Evolutionary conservation across 225 moss, liverwort and hornwort species (phyloP), one percentile per base, ranked within the genome.

Genomic region (Marchantia paleacea): DNA sequence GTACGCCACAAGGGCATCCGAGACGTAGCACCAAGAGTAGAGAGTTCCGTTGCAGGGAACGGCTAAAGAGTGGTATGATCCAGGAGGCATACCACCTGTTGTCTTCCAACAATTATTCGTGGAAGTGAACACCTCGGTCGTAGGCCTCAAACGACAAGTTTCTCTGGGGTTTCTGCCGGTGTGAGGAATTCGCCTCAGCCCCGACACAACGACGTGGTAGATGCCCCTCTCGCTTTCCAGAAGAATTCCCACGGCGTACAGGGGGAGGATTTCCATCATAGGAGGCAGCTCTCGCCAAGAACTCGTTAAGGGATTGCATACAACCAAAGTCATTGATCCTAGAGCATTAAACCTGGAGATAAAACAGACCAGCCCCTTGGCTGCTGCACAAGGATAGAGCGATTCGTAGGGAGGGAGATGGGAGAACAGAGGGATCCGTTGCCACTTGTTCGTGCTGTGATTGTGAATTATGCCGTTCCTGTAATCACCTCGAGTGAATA

Each of bases 21-120:
- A 85, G 3, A 88, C 87, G n/a, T 88, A 88, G 58, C 87, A 88
- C 87, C 87, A 88, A 0, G 87, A 88, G 80, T 85, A 88, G 47
- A 88, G 81, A 51, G 68, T 82, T 8, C 87, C 87, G 29, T 79
- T 88, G 67, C 87, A 88, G 4, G 87, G 87, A 3, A 88, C 75
- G 7, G 87, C 87, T 0, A 88, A 83, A n/a, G 87, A 88, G 55
- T 88, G 87, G 28, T 88, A 88, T 0, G 87, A 88, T 15, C 87
- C 87, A 0, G 87, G 87, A 2, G 87, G 87, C 87, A 88, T 88
- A 0, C 87, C 87, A 11, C 87, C 81, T 0, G 87, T 85, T 28
- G 85, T 85, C 48, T 75, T 85, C 87, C 87, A 88, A 20, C 71
- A 68, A 6, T 79, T 67, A 22, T 80, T 69, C 1, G 85, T 83